Evolutionary conservation across 2,329 filamentous ascomycete genomes (phyloP), one percentile per base, ranked within the genome.

Genomic region (Penicillium palitans): DNA sequence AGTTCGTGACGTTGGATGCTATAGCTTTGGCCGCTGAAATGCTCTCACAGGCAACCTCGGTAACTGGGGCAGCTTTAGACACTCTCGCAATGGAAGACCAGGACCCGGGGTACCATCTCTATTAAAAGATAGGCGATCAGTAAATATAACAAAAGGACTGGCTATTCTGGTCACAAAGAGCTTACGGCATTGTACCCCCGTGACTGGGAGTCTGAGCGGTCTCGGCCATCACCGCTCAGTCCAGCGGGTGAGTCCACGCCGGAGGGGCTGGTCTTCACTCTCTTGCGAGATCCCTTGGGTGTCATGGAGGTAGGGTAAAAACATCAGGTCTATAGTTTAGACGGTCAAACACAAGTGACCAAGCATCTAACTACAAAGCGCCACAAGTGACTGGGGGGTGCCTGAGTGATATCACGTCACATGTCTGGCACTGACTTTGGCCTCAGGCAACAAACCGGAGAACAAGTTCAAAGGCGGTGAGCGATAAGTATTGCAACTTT

Each of bases 41-140:
- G 66, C 77, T 81, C 69, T 81, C 79, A 66, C 75, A 75, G 61
- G 78, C 78, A 69, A 81, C 75, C 71, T 81, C 76, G 58, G 79
- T 80, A 66, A 81, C 71, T 50, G 80, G 76, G 39, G 76, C 72
- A 48, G 79, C 77, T 67, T 81, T 82, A 37, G 72, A 72, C 46
- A 69, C 69, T 65, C 74, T 73, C 39, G 69, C 69, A 52, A 62
- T 58, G 25, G 66, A 62, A 40, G 78, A 77, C 79, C 79, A 81
- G 27, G 76, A 75, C 53, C 73, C 76, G 29, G 73, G 75, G 63
- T 80, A 79, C 78, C 78, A 80, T 52, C 69, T 74, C 73, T 77
- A 35, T 37, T 31, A 3, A 52, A 40, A 37, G 41, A 25, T 21
- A 31, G 44, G 35, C n/a, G 29, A 56, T 51, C 24, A 57, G 63